phyloP scores from a whole-genome alignment of 768 basidiomycete genomes.

The Nidula microcarpa region DNA sequence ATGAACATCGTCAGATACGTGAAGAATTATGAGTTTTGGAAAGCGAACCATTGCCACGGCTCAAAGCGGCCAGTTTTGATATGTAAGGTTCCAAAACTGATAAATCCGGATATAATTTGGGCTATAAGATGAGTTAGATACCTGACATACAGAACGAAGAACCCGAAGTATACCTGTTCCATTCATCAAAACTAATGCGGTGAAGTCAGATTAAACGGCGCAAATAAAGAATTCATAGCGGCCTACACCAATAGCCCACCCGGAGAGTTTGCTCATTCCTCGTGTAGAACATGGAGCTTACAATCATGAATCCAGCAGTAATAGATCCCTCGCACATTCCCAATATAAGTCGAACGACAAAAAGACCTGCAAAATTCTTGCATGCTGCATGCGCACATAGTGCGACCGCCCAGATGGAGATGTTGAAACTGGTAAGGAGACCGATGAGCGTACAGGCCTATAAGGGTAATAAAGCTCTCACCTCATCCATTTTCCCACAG shows the following conservation, averaged over 20 bases:
- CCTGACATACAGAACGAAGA: neutral
- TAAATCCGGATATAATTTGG: constrained; percentile 68
- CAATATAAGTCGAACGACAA: constrained; percentile 60
- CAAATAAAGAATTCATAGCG: neutral
- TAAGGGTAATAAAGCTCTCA: constrained; percentile 7
- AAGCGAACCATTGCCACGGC: constrained; percentile 72
- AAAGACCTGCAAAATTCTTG: constrained; percentile 62
- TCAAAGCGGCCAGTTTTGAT: constrained; percentile 53
- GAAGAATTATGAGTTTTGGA: neutral
- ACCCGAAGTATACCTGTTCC: constrained; percentile 47
- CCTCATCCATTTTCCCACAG: constrained; percentile 84
- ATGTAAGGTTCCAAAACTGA: constrained; percentile 63
- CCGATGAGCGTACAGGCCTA: neutral
- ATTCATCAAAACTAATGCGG: constrained; percentile 62
- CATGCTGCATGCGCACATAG: constrained; percentile 66
- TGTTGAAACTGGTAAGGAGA: constrained; percentile 46
- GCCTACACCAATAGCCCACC: constrained; percentile 77
- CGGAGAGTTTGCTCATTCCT: constrained; percentile 64
- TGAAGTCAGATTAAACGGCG: neutral
- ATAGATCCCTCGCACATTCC: constrained; percentile 72
- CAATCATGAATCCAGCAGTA: constrained; percentile 76
- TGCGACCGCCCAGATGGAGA: constrained; percentile 62
- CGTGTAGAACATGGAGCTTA: constrained; percentile 78
- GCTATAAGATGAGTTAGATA: constrained; percentile 32
- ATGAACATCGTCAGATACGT: neutral